A percentile compares a stretch with the other conserved stretches of the same genome.
phyloP scores from a whole-genome alignment of 257 asterid genomes.

The Perilla frutescens region DNA sequence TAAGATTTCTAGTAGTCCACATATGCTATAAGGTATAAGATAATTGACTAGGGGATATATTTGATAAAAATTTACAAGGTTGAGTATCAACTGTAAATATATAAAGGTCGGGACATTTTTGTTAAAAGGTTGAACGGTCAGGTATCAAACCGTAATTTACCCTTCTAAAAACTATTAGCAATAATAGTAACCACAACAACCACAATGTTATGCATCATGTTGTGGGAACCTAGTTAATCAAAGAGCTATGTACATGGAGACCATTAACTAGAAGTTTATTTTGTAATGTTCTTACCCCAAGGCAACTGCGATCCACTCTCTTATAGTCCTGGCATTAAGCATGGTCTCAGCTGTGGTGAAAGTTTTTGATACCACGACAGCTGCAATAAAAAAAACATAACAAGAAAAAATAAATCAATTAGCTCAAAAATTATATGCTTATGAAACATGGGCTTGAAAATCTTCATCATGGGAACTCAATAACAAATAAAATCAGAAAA shows the following conservation, averaged over 20 bases:
- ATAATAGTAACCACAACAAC: slow-evolving; percentile 26
- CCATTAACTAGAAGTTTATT: slow-evolving; percentile 20
- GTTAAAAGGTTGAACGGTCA: too few relatives aligned
- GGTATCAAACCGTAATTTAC: too few relatives aligned
- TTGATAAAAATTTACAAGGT: too few relatives aligned
- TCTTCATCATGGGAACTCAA: slow-evolving; percentile 12
- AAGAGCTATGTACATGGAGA: too few relatives aligned
- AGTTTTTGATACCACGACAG: slow-evolving; percentile 97
- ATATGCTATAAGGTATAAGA: too few relatives aligned
- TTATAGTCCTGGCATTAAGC: slow-evolving; percentile 93
- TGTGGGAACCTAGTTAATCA: slow-evolving; percentile 20
- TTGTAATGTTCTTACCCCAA: slow-evolving; percentile 69
- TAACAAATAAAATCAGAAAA: slow-evolving; percentile 15
- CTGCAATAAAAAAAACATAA: slow-evolving; percentile 51
- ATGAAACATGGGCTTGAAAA: slow-evolving; percentile 10
- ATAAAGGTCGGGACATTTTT: too few relatives aligned
- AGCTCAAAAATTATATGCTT: slow-evolving; percentile 17
- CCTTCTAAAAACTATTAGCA: background rate
- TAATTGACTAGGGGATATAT: too few relatives aligned
- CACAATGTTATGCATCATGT: background rate
- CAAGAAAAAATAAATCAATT: slow-evolving; percentile 21
- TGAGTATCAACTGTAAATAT: too few relatives aligned
- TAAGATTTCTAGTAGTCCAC: too few relatives aligned
- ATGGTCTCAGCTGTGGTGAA: slow-evolving; percentile 99
- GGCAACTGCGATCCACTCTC: slow-evolving; percentile 95